These are phyloP conservation scores for Danielia reshetovae DNA, from an alignment of 805 yeast species.

Conservation along the genomic window DNA sequence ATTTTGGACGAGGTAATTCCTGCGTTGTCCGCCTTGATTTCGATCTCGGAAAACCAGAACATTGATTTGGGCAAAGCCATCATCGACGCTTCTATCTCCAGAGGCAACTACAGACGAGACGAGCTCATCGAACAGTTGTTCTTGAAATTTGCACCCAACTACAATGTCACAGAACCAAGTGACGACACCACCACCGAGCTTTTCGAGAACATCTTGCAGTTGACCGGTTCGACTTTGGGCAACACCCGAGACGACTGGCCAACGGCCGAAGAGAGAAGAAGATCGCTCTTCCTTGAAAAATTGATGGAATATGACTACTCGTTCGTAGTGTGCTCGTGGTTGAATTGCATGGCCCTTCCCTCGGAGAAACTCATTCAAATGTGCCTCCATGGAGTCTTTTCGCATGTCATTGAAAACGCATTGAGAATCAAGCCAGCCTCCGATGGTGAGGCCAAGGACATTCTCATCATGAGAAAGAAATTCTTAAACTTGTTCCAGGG, in stretches of 20 bases:
- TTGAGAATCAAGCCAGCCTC: conserved; percentile 45
- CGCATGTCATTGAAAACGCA: conserved; percentile 75
- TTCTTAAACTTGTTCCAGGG: conserved; percentile 63
- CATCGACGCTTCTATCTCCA: conserved; percentile 59
- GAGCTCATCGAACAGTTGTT: conserved; percentile 50
- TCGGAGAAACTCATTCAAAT: conserved; percentile 61
- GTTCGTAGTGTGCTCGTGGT: conserved; percentile 55
- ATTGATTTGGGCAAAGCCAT: conserved; percentile 65
- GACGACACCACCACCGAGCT: conserved; percentile 44
- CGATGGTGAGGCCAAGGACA: conserved; percentile 41
- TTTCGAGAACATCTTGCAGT: conserved; percentile 62
- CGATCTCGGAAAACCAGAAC: conserved; percentile 51
- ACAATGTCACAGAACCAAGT: conserved; percentile 20
- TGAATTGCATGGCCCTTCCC: conserved; percentile 57
- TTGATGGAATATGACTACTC: conserved; percentile 63
- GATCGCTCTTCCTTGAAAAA: conserved; percentile 70
- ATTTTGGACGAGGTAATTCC: conserved; percentile 67
- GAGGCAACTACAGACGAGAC: conserved; percentile 56
- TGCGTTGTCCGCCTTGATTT: conserved; percentile 53
- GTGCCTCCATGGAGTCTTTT: conserved; percentile 86
- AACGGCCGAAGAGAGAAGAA: conserved; percentile 81
- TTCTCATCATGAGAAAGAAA: conserved; percentile 56
- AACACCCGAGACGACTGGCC: conserved; percentile 89
- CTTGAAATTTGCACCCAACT: conserved; percentile 40
- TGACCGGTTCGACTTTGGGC: conserved; percentile 71